These are phyloP conservation scores for Mycena vulgaris DNA, from an alignment of 768 basidiomycete genomes.

Conservation along the genomic window DNA sequence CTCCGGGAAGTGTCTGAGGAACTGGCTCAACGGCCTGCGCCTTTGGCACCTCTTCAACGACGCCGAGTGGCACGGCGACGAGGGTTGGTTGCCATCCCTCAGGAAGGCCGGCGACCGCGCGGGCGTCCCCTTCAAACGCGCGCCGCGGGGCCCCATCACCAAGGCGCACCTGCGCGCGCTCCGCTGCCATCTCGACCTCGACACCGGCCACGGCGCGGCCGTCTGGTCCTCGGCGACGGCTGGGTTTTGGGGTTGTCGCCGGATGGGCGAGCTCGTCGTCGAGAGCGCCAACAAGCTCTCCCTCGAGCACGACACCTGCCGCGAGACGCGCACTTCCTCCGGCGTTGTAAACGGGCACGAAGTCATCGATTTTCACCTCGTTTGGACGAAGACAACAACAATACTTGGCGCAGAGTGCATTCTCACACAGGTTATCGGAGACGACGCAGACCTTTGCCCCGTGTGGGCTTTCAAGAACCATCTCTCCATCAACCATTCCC, in stretches of 20 bases:
- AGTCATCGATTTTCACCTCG: neutral
- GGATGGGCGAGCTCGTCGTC: neutral
- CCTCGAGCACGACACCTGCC: neutral
- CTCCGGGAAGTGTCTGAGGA: neutral
- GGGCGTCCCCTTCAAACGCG: constrained; percentile 4
- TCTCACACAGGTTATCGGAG: too few species aligned
- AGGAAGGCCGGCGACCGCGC: constrained; percentile 10
- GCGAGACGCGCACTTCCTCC: neutral
- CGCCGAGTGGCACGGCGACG: too few species aligned
- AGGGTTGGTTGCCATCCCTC: neutral
- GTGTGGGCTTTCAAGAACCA: constrained; percentile 4
- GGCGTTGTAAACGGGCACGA: neutral
- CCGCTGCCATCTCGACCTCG: neutral
- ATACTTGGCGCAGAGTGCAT: too few species aligned
- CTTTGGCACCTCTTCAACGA: constrained; percentile 20
- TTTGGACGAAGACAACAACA: too few species aligned
- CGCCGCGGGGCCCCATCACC: constrained; percentile 18
- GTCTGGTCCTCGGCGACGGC: neutral
- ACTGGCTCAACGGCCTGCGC: constrained; percentile 10
- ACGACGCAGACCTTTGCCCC: too few species aligned
- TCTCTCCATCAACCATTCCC: neutral
- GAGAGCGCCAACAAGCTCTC: neutral
- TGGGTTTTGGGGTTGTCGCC: neutral
- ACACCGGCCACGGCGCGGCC: neutral
- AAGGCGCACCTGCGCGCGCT: too few species aligned